Evolutionary conservation across 2,329 filamentous ascomycete species (phyloP).

Genomic region (Gyromitra esculenta): DNA sequence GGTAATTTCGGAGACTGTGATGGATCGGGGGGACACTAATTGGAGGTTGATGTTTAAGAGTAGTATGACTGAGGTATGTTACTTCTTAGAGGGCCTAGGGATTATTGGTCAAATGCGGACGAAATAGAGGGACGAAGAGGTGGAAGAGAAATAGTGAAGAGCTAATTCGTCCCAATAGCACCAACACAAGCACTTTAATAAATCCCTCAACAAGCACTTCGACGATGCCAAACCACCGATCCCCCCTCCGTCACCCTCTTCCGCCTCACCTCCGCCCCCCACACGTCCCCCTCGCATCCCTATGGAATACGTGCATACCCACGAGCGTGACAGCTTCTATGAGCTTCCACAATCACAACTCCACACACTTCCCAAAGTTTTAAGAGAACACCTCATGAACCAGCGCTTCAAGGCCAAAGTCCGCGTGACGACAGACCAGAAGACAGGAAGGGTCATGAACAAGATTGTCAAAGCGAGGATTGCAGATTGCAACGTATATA

Average conservation of each 20-base stretch:
- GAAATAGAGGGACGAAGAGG: neutral
- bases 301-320: slow-evolving; percentile 82
- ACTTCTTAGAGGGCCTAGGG: slow-evolving; percentile 12
- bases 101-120: neutral
- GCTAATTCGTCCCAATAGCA: slow-evolving; percentile 63
- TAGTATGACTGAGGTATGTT: slow-evolving; percentile 84
- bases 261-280: slow-evolving; percentile 58
- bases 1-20: slow-evolving; percentile 75
- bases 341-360: slow-evolving; percentile 72
- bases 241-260: slow-evolving; percentile 60
- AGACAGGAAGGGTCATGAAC: slow-evolving; percentile 73
- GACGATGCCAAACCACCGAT: slow-evolving; percentile 66
- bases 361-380: slow-evolving; percentile 71
- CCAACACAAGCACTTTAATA: slow-evolving; percentile 85
- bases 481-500: slow-evolving; percentile 85
- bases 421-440: slow-evolving; percentile 80
- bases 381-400: slow-evolving; percentile 69
- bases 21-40: slow-evolving; percentile 67
- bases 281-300: slow-evolving; percentile 65
- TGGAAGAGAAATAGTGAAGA: neutral
- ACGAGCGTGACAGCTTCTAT: slow-evolving; percentile 85
- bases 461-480: slow-evolving; percentile 94
- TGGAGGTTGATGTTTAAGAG: slow-evolving; percentile 77
- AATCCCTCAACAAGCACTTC: slow-evolving; percentile 79
- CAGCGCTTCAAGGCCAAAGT: slow-evolving; percentile 68